phyloP scores from a whole-genome alignment of 345 rosid genomes.

The Eucalyptus sideroxylon region DNA sequence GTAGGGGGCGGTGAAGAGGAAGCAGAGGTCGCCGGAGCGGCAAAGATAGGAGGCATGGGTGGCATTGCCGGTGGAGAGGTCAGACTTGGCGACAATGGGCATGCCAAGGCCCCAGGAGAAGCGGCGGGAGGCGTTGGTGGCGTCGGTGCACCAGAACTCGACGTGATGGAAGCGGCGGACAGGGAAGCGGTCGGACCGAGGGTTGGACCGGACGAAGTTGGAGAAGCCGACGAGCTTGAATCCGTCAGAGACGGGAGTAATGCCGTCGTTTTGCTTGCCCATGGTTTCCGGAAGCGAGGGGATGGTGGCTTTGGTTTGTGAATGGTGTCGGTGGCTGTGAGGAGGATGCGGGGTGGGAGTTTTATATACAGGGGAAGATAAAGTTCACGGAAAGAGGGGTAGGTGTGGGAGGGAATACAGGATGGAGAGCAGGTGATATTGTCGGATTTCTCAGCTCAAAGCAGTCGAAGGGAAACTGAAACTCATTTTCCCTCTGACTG shows the following conservation, averaged over 20 bases:
- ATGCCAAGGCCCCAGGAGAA: slow-evolving; percentile 94
- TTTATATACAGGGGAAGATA: background rate
- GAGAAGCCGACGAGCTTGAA: slow-evolving; percentile 59
- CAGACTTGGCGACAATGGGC: slow-evolving; percentile 70
- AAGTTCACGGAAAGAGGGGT: no score
- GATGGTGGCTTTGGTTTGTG: background rate
- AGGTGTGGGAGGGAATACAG: background rate
- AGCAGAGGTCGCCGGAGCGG: slow-evolving; percentile 68
- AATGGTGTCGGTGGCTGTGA: background rate
- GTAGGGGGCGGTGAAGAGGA: slow-evolving; percentile 65
- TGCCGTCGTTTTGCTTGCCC: background rate
- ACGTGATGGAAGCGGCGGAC: slow-evolving; percentile 74
- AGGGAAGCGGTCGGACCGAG: slow-evolving; percentile 56
- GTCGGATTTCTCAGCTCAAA: background rate
- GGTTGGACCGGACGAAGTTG: slow-evolving; percentile 54
- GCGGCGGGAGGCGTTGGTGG: slow-evolving; percentile 66
- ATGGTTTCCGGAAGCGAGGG: background rate
- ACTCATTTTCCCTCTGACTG: background rate
- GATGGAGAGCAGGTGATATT: background rate
- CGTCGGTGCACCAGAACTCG: slow-evolving; percentile 87
- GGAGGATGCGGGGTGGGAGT: background rate
- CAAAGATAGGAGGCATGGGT: slow-evolving; percentile 76
- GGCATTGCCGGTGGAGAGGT: slow-evolving; percentile 83
- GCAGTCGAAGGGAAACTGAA: background rate
- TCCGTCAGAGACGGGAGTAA: background rate